Conservation (phyloP, 129 eudicot genomes). For the Saposhnikovia divaricata region DNA sequence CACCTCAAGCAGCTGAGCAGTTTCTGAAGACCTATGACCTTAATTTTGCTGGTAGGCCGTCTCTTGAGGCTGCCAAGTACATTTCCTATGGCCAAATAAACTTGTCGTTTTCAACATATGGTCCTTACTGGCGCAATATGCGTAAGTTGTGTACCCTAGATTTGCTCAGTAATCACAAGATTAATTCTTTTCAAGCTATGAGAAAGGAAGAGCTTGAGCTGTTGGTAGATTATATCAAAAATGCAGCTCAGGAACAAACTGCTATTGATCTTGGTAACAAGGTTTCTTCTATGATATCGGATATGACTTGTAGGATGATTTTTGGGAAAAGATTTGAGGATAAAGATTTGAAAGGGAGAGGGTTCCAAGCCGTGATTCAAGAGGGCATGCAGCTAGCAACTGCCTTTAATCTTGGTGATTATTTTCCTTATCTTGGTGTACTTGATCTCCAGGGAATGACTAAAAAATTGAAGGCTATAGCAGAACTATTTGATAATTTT, state of each 20-base stretch:
- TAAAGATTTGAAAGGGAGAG: constrained; percentile 14
- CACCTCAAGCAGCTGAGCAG: constrained; percentile 9
- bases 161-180: constrained; percentile 21
- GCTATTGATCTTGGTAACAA: constrained; percentile 20
- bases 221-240: constrained; percentile 7
- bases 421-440: constrained; percentile 15
- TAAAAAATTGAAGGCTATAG: constrained; percentile 10
- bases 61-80: constrained; percentile 16
- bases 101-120: constrained; percentile 18
- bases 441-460: constrained; percentile 30
- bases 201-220: constrained; percentile 18
- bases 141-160: constrained; percentile 21
- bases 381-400: constrained; percentile 19
- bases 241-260: neutral
- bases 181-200: constrained; percentile 19
- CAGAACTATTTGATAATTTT: constrained; percentile 17
- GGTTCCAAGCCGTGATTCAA: constrained; percentile 19
- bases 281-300: constrained; percentile 6
- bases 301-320: constrained; percentile 32
- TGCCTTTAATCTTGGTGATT: constrained; percentile 16
- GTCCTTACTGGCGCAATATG: constrained; percentile 17
- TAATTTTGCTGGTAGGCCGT: constrained; percentile 20
- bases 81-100: constrained; percentile 18
- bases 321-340: constrained; percentile 30
- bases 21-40: constrained; percentile 8